A percentile compares a stretch with the other conserved stretches of the same genome.
Evolutionary conservation across 2,329 filamentous ascomycete species (phyloP).

Genomic region (Epichloe sibirici): DNA sequence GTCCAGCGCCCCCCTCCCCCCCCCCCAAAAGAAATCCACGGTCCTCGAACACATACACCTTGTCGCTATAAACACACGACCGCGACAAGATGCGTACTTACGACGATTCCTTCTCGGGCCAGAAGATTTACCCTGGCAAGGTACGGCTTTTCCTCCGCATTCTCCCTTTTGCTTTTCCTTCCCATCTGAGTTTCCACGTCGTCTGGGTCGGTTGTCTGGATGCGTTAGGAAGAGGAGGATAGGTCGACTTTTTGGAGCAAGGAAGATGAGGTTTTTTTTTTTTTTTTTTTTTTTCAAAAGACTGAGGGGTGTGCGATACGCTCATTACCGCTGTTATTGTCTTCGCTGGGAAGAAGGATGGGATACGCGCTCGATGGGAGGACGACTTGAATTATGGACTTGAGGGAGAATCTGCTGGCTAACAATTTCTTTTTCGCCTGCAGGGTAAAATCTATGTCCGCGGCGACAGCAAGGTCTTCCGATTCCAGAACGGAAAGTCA

Average conservation of each 20-base stretch:
- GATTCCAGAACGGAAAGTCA: conserved; percentile 99
- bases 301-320: no score
- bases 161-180: not conserved
- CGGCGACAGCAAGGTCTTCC: conserved; percentile 99
- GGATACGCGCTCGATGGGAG: not conserved
- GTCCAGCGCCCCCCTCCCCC: conserved; percentile 10
- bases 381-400: not conserved
- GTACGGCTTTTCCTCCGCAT: conserved; percentile 29
- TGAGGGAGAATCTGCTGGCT: conserved; percentile 5
- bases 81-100: conserved; percentile 51
- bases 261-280: not conserved
- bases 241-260: not conserved
- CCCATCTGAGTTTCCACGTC: not conserved
- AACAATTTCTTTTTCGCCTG: conserved; percentile 17
- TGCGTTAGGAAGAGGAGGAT: not conserved
- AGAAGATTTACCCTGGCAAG: conserved; percentile 58
- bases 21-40: conserved; percentile 19
- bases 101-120: conserved; percentile 54
- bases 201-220: not conserved
- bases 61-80: conserved; percentile 28
- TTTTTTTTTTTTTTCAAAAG: not conserved
- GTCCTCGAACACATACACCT: conserved; percentile 28
- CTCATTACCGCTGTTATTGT: no score
- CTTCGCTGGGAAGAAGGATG: not conserved
- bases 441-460: conserved; percentile 99